Base-by-base conservation (phyloP, 768 basidiomycete species). In the Trametes cingulata region DNA sequence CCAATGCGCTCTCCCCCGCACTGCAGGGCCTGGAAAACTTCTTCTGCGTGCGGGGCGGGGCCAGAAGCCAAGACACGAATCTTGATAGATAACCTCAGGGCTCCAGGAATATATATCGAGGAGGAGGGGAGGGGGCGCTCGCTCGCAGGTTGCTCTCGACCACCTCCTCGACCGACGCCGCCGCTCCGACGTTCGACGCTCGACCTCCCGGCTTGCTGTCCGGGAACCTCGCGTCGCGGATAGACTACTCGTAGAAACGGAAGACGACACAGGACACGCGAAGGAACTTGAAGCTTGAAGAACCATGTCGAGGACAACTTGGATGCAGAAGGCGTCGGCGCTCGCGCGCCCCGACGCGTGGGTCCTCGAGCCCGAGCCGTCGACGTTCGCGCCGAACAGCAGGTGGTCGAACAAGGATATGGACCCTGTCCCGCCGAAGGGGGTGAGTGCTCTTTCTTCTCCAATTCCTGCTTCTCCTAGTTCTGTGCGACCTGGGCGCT, bases 401-500 rank as follows among this genome's bases (percentile, higher is more conserved):
- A 76, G 78, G 69, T 89, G 87, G 87, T 79, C 77, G 62, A 91
- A 91, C 72, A 81, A 81, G 64, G 90, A 90, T 67, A 89, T 90
- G 85, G 89, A 90, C 62, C 88, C 88, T 6, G 87, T 90, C 12
- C 85, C 86, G 40, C 78, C 73, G 0, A 71, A 82, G 27, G 39
- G 24, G 20, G 66, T 67, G 56, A 50, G 63, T 47, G 15, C n/a
- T 47, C 14, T 22, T n/a, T 14, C 37, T 17, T 7, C 15, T 25
- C 19, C n/a, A 19, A 1, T n/a, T n/a, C 25, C 10, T 8, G 24
- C 22, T 8, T 46, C 35, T 29, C n/a, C n/a, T n/a, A n/a, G n/a
- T n/a, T n/a, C n/a, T n/a, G n/a, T n/a, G n/a, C n/a, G n/a, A n/a
- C n/a, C n/a, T n/a, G n/a, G n/a, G n/a, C n/a, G n/a, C n/a, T n/a